phyloP scores from a whole-genome alignment of 768 basidiomycete species.

The Lenzites betulinus region DNA sequence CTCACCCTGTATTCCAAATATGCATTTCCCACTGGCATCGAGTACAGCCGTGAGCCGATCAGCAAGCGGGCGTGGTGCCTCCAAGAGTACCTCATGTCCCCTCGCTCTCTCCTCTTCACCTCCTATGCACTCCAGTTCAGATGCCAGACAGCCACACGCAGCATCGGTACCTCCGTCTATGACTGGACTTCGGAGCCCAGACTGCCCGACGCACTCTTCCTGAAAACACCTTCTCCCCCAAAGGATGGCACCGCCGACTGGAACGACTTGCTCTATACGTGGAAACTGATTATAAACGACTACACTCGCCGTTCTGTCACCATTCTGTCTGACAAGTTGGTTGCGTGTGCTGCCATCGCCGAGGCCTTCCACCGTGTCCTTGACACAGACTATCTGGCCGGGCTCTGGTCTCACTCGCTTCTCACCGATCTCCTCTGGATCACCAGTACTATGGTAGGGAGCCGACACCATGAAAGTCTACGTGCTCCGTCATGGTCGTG shows the following conservation, averaged over 20 bases:
- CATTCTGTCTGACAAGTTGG: background rate
- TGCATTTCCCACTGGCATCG: background rate
- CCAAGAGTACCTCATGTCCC: constrained; percentile 11
- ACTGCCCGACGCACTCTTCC: background rate
- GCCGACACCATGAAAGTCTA: background rate
- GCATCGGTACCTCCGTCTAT: constrained; percentile 2
- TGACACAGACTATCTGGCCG: constrained; percentile 11
- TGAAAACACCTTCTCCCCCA: too few species aligned
- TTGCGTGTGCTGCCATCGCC: constrained; percentile 10
- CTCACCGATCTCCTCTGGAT: constrained; percentile 8
- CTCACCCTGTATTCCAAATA: background rate
- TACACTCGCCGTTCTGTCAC: too few species aligned
- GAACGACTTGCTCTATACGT: too few species aligned
- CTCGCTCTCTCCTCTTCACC: constrained; percentile 8
- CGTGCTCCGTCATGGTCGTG: constrained; percentile 18
- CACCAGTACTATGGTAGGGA: background rate
- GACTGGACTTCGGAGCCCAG: background rate
- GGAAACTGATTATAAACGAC: too few species aligned
- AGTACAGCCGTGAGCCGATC: background rate
- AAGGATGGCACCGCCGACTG: too few species aligned
- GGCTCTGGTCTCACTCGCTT: constrained; percentile 8
- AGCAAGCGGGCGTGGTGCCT: constrained; percentile 17
- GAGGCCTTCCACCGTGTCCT: constrained; percentile 12
- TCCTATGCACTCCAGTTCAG: constrained; percentile 15
- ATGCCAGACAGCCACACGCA: constrained; percentile 3